phyloP scores from a whole-genome alignment of 495 filamentous ascomycete genomes.

The Astrocystis sublimbata region DNA sequence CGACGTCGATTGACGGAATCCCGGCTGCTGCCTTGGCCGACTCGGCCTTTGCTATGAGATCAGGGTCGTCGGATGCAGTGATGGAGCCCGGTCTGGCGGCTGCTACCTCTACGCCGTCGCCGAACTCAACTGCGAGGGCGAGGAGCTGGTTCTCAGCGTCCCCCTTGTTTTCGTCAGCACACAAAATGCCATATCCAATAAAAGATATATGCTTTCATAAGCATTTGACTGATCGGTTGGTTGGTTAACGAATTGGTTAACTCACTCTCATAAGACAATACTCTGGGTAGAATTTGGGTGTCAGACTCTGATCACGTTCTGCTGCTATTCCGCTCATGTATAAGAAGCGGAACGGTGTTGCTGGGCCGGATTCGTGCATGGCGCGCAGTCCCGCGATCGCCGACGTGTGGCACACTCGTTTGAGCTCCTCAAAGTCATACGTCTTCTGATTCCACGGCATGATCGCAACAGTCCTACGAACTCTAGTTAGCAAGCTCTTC shows the following conservation, averaged over 20 bases:
- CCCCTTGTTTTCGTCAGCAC: slow-evolving; percentile 25
- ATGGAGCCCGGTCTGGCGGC: slow-evolving; percentile 46
- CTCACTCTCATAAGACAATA: slow-evolving; percentile 46
- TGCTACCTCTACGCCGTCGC: slow-evolving; percentile 34
- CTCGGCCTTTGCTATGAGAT: slow-evolving; percentile 11
- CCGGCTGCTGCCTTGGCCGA: slow-evolving; percentile 17
- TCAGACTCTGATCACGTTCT: slow-evolving; percentile 43
- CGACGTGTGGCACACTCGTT: slow-evolving; percentile 46
- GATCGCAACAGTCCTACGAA: slow-evolving; percentile 43
- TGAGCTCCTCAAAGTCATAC: slow-evolving; percentile 43
- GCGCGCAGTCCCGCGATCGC: slow-evolving; percentile 41
- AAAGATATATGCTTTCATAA: not conserved
- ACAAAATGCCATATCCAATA: no score
- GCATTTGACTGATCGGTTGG: not conserved
- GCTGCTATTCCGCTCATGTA: slow-evolving; percentile 47
- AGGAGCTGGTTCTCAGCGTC: slow-evolving; percentile 44
- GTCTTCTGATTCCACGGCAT: slow-evolving; percentile 40
- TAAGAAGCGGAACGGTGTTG: slow-evolving; percentile 46
- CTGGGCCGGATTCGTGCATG: slow-evolving; percentile 32
- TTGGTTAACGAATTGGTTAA: not conserved
- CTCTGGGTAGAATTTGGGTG: slow-evolving; percentile 33
- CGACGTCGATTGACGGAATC: slow-evolving; percentile 39
- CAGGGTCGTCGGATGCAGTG: slow-evolving; percentile 26
- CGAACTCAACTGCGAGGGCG: slow-evolving; percentile 38
- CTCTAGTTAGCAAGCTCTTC: not conserved